Conservation (phyloP, 768 basidiomycete species). For the Tremella fuciformis region DNA sequence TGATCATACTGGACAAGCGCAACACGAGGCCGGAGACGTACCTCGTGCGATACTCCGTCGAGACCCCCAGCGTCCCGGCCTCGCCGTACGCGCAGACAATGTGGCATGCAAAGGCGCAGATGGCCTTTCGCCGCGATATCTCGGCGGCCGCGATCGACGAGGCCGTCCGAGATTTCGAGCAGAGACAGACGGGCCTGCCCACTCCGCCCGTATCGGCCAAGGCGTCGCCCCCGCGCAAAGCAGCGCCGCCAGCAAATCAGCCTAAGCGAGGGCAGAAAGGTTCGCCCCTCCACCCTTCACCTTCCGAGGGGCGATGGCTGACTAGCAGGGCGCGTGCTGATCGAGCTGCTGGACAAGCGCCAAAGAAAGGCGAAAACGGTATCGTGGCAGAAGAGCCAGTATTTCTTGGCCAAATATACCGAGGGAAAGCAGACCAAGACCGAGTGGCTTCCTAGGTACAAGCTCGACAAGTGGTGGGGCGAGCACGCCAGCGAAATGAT, state of each 20-base stretch:
- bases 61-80: neutral
- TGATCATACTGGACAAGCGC: slow-evolving; percentile 13
- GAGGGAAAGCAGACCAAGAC: slow-evolving; percentile 4
- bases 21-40: neutral
- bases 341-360: neutral
- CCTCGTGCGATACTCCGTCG: slow-evolving; percentile 15
- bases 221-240: no score
- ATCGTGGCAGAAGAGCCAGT: no score
- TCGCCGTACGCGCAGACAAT: slow-evolving; percentile 10
- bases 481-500: neutral
- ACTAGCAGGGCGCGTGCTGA: neutral
- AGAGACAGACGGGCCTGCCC: slow-evolving; percentile 5
- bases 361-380: neutral
- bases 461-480: neutral
- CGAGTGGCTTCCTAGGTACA: slow-evolving; percentile 1
- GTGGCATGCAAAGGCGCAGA: slow-evolving; percentile 17
- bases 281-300: no score
- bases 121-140: neutral
- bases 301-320: slow-evolving; percentile 1
- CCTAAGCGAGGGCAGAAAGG: neutral
- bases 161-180: slow-evolving; percentile 6
- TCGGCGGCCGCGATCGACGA: neutral
- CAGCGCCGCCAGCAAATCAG: neutral
- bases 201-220: no score
- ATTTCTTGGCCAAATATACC: neutral